Conservation (phyloP, 2,329 filamentous ascomycete genomes). For the Phialocephala sp. region DNA sequence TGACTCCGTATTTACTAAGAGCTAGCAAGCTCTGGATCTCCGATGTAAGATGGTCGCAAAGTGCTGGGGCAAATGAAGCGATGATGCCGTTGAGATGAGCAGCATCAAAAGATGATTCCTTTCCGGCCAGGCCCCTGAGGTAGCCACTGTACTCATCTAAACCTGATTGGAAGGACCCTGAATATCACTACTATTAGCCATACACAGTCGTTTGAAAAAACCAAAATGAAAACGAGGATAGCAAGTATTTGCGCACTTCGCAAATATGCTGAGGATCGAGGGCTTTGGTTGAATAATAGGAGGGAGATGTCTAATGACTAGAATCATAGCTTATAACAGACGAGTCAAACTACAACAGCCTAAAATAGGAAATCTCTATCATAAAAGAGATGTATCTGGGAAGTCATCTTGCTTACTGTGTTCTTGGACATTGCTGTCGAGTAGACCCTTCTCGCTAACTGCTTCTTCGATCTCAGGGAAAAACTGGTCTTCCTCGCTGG, state of each 20-base stretch:
- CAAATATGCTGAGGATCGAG: too few relatives aligned
- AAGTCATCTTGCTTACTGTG: constrained; percentile 51
- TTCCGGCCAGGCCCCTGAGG: constrained; percentile 18
- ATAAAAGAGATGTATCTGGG: too few relatives aligned
- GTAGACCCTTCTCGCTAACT: constrained; percentile 54
- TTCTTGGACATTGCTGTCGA: constrained; percentile 58
- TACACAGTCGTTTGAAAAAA: not conserved
- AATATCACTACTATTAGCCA: constrained; percentile 5
- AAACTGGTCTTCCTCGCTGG: constrained; percentile 62
- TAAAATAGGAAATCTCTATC: too few relatives aligned
- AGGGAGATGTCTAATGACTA: too few relatives aligned
- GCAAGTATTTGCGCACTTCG: not conserved
- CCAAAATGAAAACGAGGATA: not conserved
- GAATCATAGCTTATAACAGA: too few relatives aligned
- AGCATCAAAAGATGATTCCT: constrained; percentile 30
- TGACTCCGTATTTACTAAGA: constrained; percentile 35
- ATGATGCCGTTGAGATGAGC: constrained; percentile 38
- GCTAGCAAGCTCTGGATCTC: constrained; percentile 39
- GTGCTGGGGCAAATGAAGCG: constrained; percentile 39
- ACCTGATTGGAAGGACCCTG: constrained; percentile 23
- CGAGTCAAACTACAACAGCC: too few relatives aligned
- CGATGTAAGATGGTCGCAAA: constrained; percentile 38
- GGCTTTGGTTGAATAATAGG: too few relatives aligned
- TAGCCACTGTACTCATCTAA: constrained; percentile 21
- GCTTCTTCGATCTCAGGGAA: constrained; percentile 61